A percentile compares a stretch with the other conserved stretches of the same genome.
Conservation (phyloP, 495 filamentous ascomycete species). For the Penicillium pancosmium region DNA sequence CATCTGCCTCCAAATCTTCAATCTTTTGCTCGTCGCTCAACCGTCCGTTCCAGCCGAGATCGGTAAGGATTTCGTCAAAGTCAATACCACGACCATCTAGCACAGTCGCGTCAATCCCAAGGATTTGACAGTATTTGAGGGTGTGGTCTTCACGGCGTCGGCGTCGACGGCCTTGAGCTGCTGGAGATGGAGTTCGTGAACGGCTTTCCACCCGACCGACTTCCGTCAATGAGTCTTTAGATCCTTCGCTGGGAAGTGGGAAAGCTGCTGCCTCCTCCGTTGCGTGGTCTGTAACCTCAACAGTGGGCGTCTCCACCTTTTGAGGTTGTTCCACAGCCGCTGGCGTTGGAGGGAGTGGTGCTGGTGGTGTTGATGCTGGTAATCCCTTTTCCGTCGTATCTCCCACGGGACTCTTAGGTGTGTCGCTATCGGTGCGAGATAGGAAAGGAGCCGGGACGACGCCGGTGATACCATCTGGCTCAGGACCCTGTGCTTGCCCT, state of each 20-base stretch:
- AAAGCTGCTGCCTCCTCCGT: constrained; percentile 30
- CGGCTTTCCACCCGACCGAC: constrained; percentile 29
- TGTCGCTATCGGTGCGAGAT: constrained; percentile 34
- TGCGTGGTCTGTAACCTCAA: constrained; percentile 42
- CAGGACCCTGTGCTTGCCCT: constrained; percentile 44
- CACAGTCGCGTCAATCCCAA: constrained; percentile 72
- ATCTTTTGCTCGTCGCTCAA: constrained; percentile 70
- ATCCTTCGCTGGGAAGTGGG: constrained; percentile 36
- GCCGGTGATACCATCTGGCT: constrained; percentile 83
- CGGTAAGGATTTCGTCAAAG: constrained; percentile 77
- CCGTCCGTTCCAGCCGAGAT: constrained; percentile 88
- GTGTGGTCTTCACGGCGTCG: constrained; percentile 74
- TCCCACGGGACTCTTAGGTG: constrained; percentile 23
- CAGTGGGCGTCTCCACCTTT: constrained; percentile 36
- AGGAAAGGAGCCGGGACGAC: constrained; percentile 78
- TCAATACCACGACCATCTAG: constrained; percentile 70
- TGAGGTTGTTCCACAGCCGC: constrained; percentile 3
- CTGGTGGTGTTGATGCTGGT: constrained; percentile 13
- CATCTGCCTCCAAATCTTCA: constrained; percentile 78
- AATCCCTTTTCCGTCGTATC: constrained; percentile 21
- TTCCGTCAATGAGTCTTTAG: constrained; percentile 38
- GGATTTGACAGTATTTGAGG: constrained; percentile 72
- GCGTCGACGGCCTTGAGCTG: constrained; percentile 51
- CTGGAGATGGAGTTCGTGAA: constrained; percentile 42
- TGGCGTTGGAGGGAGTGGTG: constrained; percentile 8